These are phyloP conservation scores for Colletotrichum chlorophyti DNA, from an alignment of 2,329 filamentous ascomycete species.

Conservation along the genomic window DNA sequence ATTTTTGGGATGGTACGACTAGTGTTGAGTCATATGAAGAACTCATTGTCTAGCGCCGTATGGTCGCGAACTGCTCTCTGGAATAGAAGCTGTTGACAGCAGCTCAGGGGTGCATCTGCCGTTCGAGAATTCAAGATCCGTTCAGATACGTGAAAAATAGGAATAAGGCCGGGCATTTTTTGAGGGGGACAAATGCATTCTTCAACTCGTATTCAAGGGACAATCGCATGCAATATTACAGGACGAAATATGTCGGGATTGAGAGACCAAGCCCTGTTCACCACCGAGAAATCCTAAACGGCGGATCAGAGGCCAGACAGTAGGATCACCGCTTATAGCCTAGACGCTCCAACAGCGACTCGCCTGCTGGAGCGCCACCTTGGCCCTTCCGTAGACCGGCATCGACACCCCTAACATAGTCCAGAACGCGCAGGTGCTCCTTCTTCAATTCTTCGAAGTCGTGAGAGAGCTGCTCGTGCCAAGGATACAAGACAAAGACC, in stretches of 20 bases:
- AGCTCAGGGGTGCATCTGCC: too few relatives aligned
- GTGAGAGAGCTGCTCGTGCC: slow-evolving; percentile 70
- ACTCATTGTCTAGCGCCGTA: too few relatives aligned
- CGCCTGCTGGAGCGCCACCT: slow-evolving; percentile 24
- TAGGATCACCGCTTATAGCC: slow-evolving; percentile 27
- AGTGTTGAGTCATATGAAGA: too few relatives aligned
- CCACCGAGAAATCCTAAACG: not conserved
- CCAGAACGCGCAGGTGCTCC: slow-evolving; percentile 58
- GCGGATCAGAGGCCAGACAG: not conserved
- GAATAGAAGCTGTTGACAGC: too few relatives aligned
- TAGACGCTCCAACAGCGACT: slow-evolving; percentile 27
- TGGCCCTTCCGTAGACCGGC: slow-evolving; percentile 23
- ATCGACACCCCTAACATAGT: slow-evolving; percentile 37
- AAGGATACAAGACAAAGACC: slow-evolving; percentile 74
- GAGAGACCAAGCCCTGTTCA: not conserved
- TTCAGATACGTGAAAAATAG: not conserved
- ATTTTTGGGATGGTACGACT: too few relatives aligned
- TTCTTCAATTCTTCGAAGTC: slow-evolving; percentile 65
- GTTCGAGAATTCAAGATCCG: too few relatives aligned
- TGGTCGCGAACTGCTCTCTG: too few relatives aligned
- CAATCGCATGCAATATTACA: slow-evolving; percentile 18
- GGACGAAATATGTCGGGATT: not conserved
- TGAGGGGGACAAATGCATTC: slow-evolving; percentile 9
- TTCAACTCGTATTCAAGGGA: slow-evolving; percentile 13
- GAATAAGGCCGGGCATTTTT: not conserved